Base-by-base conservation (phyloP, 495 filamentous ascomycete genomes). In the Neurospora sp. region DNA sequence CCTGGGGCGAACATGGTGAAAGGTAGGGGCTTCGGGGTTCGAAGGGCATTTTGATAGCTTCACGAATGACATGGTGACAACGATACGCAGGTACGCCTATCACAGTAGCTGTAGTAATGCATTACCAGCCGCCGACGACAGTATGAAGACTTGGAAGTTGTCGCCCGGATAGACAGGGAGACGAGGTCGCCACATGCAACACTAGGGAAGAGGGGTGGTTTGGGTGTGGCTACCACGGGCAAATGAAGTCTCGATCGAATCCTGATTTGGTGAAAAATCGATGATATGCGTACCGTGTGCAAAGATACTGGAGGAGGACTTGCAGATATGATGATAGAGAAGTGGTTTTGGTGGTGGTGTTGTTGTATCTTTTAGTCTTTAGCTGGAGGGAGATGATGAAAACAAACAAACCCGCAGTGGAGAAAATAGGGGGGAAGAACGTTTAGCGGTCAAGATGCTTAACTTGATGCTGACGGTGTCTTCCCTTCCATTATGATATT, bases 1-100 rank as follows among this genome's bases (percentile, higher is more conserved):
- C 72, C 78, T 81, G 38, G 85, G 85, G n/a, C 84, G 77, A 16
- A 42, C 39, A 46, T 76, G 71, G n/a, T 54, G 75, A 37, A 38
- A 59, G 9, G 73, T 42, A 66, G 74, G 44, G 70, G 74, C 69
- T 71, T 79, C 74, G 70, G 77, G 74, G 73, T 77, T 75, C 27
- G 78, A 76, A 8, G 77, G 69, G 59, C 46, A 73, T 41, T 76
- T 75, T n/a, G 74, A 39, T 37, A 76, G 73, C 59, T 76, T 78
- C 75, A 39, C 72, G 71, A 72, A 75, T 70, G 79, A 48, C 75
- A 79, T 81, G 78, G 73, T 77, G 75, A 74, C 75, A 76, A 71
- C 39, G 23, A 35, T 62, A 35, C 14, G 27, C 54, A 62, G 54
- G 54, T 62, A 62, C 54, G 6, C 54, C 54, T 35, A 35, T 31